Evolutionary conservation across 2,329 filamentous ascomycete genomes (phyloP), one percentile per base, ranked within the genome.

Genomic region (Colletotrichum magnum): DNA sequence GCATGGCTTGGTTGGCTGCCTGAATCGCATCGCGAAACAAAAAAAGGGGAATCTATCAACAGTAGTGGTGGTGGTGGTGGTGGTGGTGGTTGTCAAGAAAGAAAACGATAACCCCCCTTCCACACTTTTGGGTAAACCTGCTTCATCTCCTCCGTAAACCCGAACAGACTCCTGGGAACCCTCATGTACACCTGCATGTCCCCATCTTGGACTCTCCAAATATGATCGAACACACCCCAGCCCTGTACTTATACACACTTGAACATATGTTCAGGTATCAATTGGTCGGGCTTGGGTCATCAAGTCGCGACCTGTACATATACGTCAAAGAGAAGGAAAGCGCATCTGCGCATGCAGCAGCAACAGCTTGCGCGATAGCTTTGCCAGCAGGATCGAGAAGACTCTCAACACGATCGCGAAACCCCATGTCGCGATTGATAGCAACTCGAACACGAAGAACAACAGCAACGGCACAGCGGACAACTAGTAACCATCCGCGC

Each of bases 401-500:
- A 9, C 28, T 2, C 2, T 32, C 28, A 32, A 9, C 28, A 32
- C 3, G 21, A 24, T 24, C 21, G 7, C 28, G 7, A 24, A 24
- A 24, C 2, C 21, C 2, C 21, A 18, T 24, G 3, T 24, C 21
- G 21, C 21, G 21, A 24, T 24, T 3, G 21, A 43, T 18, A 9
- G 15, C 2, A 28, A 50, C 16, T 18, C 47, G 36, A 41, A n/a
- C 36, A 36, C 32, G 26, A n/a, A 10, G 26, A 24, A 9, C 12
- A 18, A 18, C 7, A 28, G 9, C 28, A 2, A 7, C 28, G 28
- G 28, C 28, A 9, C 28, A 71, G 28, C 18, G n/a, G 45, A 41
- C 6, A 26, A 70, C 77, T 84, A 88, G 76, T 88, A 90, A 56
- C 83, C 82, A 39, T 89, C 88, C 54, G 81, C 82, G 52, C 83